Percentiles rank a stretch among this genome's conserved stretches.
Conservation (phyloP, 345 rosid species). For the Gossypium arboreum region DNA sequence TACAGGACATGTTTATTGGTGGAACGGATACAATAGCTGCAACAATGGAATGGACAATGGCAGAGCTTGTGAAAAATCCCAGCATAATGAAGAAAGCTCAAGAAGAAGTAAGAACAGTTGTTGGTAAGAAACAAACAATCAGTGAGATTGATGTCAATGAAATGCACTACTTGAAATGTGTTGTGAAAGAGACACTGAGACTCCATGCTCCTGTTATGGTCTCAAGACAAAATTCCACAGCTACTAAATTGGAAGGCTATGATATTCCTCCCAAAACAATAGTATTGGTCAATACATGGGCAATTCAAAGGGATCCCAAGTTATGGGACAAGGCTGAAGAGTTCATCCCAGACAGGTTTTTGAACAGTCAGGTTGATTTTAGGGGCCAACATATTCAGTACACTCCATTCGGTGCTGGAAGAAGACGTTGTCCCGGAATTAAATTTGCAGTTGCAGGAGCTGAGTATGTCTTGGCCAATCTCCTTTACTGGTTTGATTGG, state of each 20-base stretch:
- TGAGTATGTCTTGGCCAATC: constrained; percentile 8
- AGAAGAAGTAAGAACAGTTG: constrained; percentile 10
- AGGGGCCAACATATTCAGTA: neutral
- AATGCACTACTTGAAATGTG: neutral
- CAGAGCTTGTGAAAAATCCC: constrained; percentile 12
- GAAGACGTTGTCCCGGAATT: constrained; percentile 9
- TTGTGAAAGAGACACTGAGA: constrained; percentile 13
- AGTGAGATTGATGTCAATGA: neutral
- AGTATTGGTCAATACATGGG: constrained; percentile 49
- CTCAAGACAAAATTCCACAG: neutral
- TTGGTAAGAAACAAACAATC: neutral
- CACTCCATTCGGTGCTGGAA: constrained; percentile 1
- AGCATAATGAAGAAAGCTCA: neutral
- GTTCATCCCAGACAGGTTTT: constrained; percentile 55
- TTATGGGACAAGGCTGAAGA: constrained; percentile 40
- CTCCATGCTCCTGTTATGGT: constrained; percentile 3
- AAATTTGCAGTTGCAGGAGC: constrained; percentile 9
- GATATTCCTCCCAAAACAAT: constrained; percentile 41
- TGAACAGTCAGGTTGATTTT: constrained; percentile 9
- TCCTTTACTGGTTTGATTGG: constrained; percentile 12
- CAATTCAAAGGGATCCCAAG: constrained; percentile 51
- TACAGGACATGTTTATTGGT: constrained; percentile 13
- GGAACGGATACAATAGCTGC: neutral
- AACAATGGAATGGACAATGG: constrained; percentile 12
- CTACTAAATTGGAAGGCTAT: constrained; percentile 26